phyloP scores from a whole-genome alignment of 225 moss, liverwort and hornwort genomes.

The Polytrichum formosum region DNA sequence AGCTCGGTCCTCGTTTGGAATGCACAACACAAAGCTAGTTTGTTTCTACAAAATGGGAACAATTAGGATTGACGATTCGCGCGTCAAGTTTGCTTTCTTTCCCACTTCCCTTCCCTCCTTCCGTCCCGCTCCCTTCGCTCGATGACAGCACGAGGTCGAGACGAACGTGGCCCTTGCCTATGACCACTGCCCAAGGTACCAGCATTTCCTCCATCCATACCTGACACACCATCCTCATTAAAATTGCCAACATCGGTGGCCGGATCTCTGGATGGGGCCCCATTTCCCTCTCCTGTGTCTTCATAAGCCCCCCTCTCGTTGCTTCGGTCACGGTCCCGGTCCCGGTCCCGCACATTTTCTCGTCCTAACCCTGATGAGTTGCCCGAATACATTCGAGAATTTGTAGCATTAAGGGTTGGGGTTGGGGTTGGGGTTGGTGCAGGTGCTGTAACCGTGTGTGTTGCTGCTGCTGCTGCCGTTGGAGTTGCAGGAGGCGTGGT shows the following conservation, averaged over 20 bases:
- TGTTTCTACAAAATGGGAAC: too few species aligned
- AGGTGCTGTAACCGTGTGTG: slow-evolving; percentile 10
- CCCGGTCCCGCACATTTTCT: slow-evolving; percentile 22
- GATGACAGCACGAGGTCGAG: slow-evolving; percentile 67
- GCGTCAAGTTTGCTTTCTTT: slow-evolving; percentile 85
- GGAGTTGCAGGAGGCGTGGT: slow-evolving; percentile 90
- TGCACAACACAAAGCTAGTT: too few species aligned
- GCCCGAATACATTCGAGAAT: slow-evolving; percentile 39
- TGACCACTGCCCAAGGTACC: slow-evolving; percentile 42
- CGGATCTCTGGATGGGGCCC: slow-evolving; percentile 28
- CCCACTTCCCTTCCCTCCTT: slow-evolving; percentile 95
- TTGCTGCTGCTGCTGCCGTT: slow-evolving; percentile 46
- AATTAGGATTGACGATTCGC: too few species aligned
- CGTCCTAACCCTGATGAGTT: slow-evolving; percentile 38
- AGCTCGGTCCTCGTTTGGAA: too few species aligned
- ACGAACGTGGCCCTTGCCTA: slow-evolving; percentile 63
- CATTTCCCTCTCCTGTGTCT: slow-evolving; percentile 57
- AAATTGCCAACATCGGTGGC: slow-evolving; percentile 48
- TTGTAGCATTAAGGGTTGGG: slow-evolving; percentile 17
- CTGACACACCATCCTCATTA: slow-evolving; percentile 61
- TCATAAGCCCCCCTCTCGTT: slow-evolving; percentile 65
- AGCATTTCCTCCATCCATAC: slow-evolving; percentile 50
- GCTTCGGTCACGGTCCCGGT: slow-evolving; percentile 51
- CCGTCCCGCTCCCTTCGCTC: slow-evolving; percentile 87
- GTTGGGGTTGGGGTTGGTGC: slow-evolving; percentile 22